These are phyloP conservation scores for Phialemoniopsis sp. DNA, from an alignment of 2,329 filamentous ascomycete species.

Conservation along the genomic window DNA sequence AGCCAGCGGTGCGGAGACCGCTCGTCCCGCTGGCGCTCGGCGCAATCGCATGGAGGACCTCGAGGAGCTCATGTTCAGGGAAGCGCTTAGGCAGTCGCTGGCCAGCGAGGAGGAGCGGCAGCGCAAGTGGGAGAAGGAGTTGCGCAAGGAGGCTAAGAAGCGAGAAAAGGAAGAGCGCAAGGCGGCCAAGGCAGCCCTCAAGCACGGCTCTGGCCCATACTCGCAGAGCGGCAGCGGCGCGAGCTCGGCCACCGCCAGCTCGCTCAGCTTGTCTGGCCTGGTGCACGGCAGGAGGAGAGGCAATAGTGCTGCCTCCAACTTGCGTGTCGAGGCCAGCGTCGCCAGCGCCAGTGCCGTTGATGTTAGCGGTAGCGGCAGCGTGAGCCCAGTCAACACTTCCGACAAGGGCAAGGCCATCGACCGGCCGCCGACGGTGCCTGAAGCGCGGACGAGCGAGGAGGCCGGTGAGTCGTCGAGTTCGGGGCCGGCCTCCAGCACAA, in stretches of 20 bases:
- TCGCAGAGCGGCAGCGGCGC: slow-evolving; percentile 32
- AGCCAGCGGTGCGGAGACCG: slow-evolving; percentile 13
- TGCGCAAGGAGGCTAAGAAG: slow-evolving; percentile 78
- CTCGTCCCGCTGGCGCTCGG: slow-evolving; percentile 19
- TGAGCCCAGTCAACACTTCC: slow-evolving; percentile 22
- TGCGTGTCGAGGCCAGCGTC: slow-evolving; percentile 51
- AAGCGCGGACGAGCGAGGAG: too few relatives aligned
- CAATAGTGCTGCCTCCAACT: slow-evolving; percentile 56
- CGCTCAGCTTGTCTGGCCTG: slow-evolving; percentile 57
- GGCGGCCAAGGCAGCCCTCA: slow-evolving; percentile 58
- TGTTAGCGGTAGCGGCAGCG: slow-evolving; percentile 25
- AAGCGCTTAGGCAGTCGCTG: slow-evolving; percentile 88
- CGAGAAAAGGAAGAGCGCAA: slow-evolving; percentile 82
- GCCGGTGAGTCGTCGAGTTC: slow-evolving; percentile 12
- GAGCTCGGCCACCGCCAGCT: slow-evolving; percentile 57
- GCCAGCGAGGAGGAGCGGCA: slow-evolving; percentile 91
- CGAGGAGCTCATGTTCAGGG: slow-evolving; percentile 98
- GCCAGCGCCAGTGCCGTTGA: slow-evolving; percentile 35
- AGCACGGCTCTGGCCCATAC: slow-evolving; percentile 34
- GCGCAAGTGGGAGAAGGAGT: slow-evolving; percentile 76
- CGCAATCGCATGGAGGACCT: slow-evolving; percentile 72
- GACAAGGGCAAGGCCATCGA: slow-evolving; percentile 71
- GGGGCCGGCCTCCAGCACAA: slow-evolving; percentile 8
- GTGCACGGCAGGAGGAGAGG: slow-evolving; percentile 54
- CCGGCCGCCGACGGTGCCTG: slow-evolving; percentile 23